Base-by-base conservation (phyloP, 148 eudicot genomes). In the Linanthus parryae region DNA sequence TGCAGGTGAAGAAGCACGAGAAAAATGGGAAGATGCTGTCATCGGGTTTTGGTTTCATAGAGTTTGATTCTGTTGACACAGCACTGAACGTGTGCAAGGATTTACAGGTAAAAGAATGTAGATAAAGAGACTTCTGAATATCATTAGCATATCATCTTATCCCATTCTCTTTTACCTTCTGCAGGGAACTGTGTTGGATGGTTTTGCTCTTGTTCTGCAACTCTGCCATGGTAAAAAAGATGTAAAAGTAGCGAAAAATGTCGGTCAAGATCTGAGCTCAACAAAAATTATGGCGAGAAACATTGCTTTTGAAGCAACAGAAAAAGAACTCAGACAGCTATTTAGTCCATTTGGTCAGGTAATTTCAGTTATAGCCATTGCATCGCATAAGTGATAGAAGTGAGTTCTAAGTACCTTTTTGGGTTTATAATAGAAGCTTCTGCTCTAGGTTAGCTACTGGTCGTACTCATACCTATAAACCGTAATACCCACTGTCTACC, bases 241-340 rank as follows among this genome's bases (percentile, higher is more conserved):
- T 52, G 79, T 71, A 14, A 64, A 56, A 59, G 63, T 72, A 43
- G 26, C 50, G 12, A 82, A 77, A 39, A 88, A 75, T 59, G 52
- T 67, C 25, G 77, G 61, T 6, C 71, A 71, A 54, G 90, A 82
- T 55, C 71, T 47, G 64, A 91, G 98, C 44, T 92, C 96, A 63
- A 92, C 96, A 44, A 92, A 92, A 62, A 47, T 92, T 57, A 75
- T 92, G 20, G 95, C 84, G 38, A 82, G 96, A 62, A 92, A 92
- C 67, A 95, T 92, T 43, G 96, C 99, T 56, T 92, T 92, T 61
- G 96, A 92, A 75, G 99, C 96, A 51, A 92, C 96, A n/a, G 82
- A 76, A 58, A 88, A 88, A 66, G 95, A 92, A 54, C 78, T 92
- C 33, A 79, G 82, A 45, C 96, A 88, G 58, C 63, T 92, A 11